Evolutionary conservation across 768 basidiomycete species (phyloP), one percentile per base, ranked within the genome.

Genomic region (Russula griseocarnosa): DNA sequence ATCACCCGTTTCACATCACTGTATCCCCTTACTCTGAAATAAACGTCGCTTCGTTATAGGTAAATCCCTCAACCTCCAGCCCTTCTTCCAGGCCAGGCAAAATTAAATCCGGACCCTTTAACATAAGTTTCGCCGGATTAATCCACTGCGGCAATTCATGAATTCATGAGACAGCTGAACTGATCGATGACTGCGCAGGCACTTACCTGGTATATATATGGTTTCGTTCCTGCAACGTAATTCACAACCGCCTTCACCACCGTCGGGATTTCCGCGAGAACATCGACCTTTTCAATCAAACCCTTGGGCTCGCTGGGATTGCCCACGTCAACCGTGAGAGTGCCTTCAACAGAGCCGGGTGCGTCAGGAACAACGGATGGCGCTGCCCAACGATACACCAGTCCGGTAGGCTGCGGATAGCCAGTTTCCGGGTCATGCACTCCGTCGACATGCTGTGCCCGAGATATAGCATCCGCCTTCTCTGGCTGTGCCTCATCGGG

Each of bases 41-140:
- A 76, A 90, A 97, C 2, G 94, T 88, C 0, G 93, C 91, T 73
- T 98, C 95, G 71, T 83, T 90, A 79, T 90, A 98, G n/a, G 92
- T 47, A 49, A 72, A 70, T 5, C 95, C 95, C 58, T 88, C 76
- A 34, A 91, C 82, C 67, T 79, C 74, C 61, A 74, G 56, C 20
- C 76, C 79, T 3, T 67, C 71, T 24, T 76, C 74, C 66, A 76
- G 67, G 18, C 77, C 81, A 2, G 79, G 76, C 40, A 82, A 67
- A 64, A 81, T 46, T 3, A 68, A 71, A 46, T 77, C 78, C 1
- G 76, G 77, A 36, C 79, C 73, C 71, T 72, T 80, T 51, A 88
- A 74, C 11, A 73, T 67, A 28, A 88, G 73, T 61, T 78, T 82
- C n/a, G 74, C 77, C 1, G 79, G 78, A 72, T 86, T 87, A 69